Base-by-base conservation (phyloP, 345 rosid species). In the Excoecaria cochinchinensis region DNA sequence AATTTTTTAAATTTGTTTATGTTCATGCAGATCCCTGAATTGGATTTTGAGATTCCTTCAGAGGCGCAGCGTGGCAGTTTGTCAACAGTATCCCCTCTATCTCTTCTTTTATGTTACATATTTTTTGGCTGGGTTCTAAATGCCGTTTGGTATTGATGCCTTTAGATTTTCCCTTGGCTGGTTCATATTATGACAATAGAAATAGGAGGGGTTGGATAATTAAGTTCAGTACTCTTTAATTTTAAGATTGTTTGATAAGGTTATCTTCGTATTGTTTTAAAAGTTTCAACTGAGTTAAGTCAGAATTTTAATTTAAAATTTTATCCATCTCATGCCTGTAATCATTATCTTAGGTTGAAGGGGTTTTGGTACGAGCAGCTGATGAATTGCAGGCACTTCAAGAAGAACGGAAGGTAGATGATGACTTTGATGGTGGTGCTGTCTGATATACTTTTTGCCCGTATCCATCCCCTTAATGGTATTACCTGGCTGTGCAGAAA, bases 21-120 rank as follows among this genome's bases (percentile, higher is more conserved):
- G 56, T 57, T 3, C 46, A 3, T 81, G 76, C 84, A 95, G 99
- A 91, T 95, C 82, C 97, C 97, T 71, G 92, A 95, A 76, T 80
- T 95, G 81, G 92, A 91, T 78, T 95, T 95, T 78, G 99, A 95
- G 85, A 92, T 95, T 82, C 99, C 99, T 58, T 87, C 95, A 25
- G 99, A 92, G 92, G 91, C 97, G 79, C 99, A 92, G 76, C 89
- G 87, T 44, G 99, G 99, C 77, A 91, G 90, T 82, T 81, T 95
- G 77, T 95, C 99, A 56, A 92, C 97, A 2, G 97, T 94, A 90
- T 75, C 17, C 82, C 65, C 57, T 82, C 25, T 8, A 48, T 68
- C 69, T 78, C 70, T 71, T 44, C 8, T 12, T 9, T 16, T 59
- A 40, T 5, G 3, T 13, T 38, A 12, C 8, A 6, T 17, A 19